These are phyloP conservation scores for Leccinum boreale DNA, from an alignment of 768 basidiomycete species.

Conservation along the genomic window DNA sequence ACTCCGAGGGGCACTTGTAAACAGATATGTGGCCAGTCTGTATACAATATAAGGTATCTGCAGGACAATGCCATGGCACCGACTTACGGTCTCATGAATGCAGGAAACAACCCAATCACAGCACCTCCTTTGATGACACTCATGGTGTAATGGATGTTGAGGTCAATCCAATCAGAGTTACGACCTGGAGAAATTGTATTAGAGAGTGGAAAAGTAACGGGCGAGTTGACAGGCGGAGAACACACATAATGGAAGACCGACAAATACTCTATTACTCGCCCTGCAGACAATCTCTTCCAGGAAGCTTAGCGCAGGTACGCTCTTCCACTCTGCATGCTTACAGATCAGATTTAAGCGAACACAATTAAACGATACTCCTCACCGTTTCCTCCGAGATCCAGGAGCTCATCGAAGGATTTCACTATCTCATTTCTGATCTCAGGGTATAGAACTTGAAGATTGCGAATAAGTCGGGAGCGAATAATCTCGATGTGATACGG, in stretches of 20 bases:
- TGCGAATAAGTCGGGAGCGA: conserved; percentile 33
- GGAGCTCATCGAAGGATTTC: conserved; percentile 27
- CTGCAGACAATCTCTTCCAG: conserved; percentile 37
- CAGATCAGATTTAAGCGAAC: too few species aligned
- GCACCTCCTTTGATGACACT: conserved; percentile 21
- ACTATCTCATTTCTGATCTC: conserved; percentile 45
- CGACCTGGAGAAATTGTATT: neutral
- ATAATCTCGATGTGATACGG: conserved; percentile 26
- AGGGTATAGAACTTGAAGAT: conserved; percentile 36
- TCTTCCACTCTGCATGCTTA: neutral
- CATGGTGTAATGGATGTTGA: conserved; percentile 31
- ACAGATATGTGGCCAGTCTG: neutral
- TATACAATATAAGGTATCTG: neutral
- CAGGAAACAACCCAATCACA: conserved; percentile 21
- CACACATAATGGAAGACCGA: conserved; percentile 45
- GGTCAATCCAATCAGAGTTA: conserved; percentile 8
- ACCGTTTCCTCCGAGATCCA: neutral
- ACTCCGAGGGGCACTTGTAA: neutral
- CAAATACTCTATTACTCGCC: conserved; percentile 44
- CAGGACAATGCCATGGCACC: neutral
- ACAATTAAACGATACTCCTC: neutral
- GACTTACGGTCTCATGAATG: conserved; percentile 30
- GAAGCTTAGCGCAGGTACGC: neutral
- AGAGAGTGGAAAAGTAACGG: neutral
- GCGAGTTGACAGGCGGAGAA: neutral